phyloP scores from a whole-genome alignment of 2,329 filamentous ascomycete genomes.

The Huntiella bhutanensis region DNA sequence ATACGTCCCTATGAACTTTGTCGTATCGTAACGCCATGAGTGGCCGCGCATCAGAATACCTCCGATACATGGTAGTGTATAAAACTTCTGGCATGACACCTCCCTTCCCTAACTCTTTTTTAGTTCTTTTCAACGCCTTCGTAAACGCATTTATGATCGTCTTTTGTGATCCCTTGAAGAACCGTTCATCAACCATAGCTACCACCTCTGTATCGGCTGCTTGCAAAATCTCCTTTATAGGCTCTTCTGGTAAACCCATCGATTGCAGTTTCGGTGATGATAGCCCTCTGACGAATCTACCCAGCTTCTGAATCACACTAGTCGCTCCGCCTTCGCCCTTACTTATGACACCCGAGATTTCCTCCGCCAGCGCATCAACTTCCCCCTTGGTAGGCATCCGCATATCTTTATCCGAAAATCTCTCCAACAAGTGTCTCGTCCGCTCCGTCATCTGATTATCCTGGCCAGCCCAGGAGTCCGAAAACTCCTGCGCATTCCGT shows the following conservation, averaged over 20 bases:
- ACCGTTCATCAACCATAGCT: not conserved
- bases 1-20: conserved; percentile 39
- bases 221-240: conserved; percentile 5
- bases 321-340: conserved; percentile 4
- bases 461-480: conserved; percentile 19
- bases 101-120: conserved; percentile 9
- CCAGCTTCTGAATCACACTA: conserved; percentile 8
- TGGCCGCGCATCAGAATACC: conserved; percentile 28
- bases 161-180: not conserved
- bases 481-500: conserved; percentile 22
- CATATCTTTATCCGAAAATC: conserved; percentile 9
- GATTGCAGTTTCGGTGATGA: conserved; percentile 3
- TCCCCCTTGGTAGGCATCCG: conserved; percentile 14
- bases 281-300: conserved; percentile 8
- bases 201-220: conserved; percentile 8
- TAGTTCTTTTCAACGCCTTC: conserved; percentile 9
- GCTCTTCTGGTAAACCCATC: not conserved
- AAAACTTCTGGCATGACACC: conserved; percentile 17
- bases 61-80: conserved; percentile 27
- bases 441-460: conserved; percentile 13
- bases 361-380: conserved; percentile 14
- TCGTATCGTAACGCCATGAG: conserved; percentile 27
- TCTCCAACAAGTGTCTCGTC: conserved; percentile 7
- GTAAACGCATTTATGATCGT: conserved; percentile 8
- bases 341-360: conserved; percentile 2